A percentile compares a stretch with the other conserved stretches of the same genome.
Conservation (phyloP, 78 protist genomes). For the Trichosphaerium sp. region DNA sequence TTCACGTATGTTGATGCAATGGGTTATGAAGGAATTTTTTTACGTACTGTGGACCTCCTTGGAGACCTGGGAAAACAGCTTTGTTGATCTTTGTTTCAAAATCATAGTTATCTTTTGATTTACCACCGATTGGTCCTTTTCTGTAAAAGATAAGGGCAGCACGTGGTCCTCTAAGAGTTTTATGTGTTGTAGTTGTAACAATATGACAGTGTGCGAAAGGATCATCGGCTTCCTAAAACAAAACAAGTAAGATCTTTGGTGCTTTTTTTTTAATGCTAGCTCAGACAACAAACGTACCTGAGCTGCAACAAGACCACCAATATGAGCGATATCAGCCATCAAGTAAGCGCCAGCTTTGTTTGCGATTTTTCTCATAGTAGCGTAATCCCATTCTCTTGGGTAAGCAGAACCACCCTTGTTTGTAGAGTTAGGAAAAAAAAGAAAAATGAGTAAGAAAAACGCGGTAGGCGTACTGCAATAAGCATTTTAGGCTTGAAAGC, state of each 20-base stretch:
- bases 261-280: too few relatives aligned
- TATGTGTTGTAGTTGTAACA: constrained; percentile 99
- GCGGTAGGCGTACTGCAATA: too few relatives aligned
- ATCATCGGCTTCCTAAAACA: background rate
- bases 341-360: constrained; percentile 84
- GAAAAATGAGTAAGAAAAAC: constrained; percentile 1
- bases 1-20: too few relatives aligned
- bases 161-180: constrained; percentile 97
- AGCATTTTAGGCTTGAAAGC: constrained; percentile 93
- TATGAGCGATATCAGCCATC: constrained; percentile 98
- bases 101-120: constrained; percentile 18
- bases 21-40: too few relatives aligned
- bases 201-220: constrained; percentile 92
- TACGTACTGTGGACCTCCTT: constrained; percentile 99
- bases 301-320: constrained; percentile 93
- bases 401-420: constrained; percentile 94
- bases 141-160: constrained; percentile 97
- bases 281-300: too few relatives aligned
- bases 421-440: too few relatives aligned
- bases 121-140: too few relatives aligned
- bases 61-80: constrained; percentile 92
- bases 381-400: constrained; percentile 94
- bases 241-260: background rate
- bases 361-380: constrained; percentile 75
- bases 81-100: constrained; percentile 63